Evolutionary conservation across 176 grass and related monocot species (phyloP).

Genomic region (Lolium multiflorum): DNA sequence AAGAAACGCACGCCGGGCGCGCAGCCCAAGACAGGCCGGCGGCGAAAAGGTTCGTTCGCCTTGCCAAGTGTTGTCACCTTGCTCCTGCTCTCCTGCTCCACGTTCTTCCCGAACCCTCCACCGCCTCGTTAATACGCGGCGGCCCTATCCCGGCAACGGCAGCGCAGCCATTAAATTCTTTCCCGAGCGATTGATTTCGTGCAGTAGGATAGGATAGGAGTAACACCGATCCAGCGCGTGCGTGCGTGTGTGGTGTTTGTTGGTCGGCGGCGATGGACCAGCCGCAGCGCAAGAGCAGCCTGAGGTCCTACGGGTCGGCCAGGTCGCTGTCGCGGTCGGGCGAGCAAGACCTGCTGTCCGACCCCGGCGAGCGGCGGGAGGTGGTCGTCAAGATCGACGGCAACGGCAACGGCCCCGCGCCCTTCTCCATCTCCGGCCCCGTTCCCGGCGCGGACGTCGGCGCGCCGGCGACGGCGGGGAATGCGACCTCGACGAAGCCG

Average conservation of each 20-base stretch:
- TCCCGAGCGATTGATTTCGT: neutral
- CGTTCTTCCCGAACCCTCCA: constrained; percentile 57
- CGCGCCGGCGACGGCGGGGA: constrained; percentile 28
- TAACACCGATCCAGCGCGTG: neutral
- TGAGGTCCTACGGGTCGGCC: constrained; percentile 47
- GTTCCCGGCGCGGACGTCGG: neutral
- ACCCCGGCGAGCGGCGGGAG: constrained; percentile 35
- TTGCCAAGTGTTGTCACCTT: constrained; percentile 15
- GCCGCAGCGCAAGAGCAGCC: constrained; percentile 45
- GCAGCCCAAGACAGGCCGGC: neutral
- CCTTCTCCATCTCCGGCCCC: constrained; percentile 22
- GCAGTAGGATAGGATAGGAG: neutral
- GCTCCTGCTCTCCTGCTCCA: constrained; percentile 37
- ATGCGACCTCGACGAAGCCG: constrained; percentile 36
- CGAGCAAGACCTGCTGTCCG: constrained; percentile 27
- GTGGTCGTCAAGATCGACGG: constrained; percentile 81
- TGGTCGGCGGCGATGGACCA: constrained; percentile 48
- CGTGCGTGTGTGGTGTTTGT: neutral
- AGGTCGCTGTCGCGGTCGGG: constrained; percentile 32
- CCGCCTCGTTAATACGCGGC: neutral
- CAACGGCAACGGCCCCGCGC: constrained; percentile 40
- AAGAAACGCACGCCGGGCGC: neutral
- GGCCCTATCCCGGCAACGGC: neutral
- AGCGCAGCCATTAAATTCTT: constrained; percentile 10
- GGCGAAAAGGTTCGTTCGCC: constrained; percentile 19